These are phyloP conservation scores for Sabuloglossum arenarium DNA, from an alignment of 495 filamentous ascomycete genomes.

Conservation along the genomic window DNA sequence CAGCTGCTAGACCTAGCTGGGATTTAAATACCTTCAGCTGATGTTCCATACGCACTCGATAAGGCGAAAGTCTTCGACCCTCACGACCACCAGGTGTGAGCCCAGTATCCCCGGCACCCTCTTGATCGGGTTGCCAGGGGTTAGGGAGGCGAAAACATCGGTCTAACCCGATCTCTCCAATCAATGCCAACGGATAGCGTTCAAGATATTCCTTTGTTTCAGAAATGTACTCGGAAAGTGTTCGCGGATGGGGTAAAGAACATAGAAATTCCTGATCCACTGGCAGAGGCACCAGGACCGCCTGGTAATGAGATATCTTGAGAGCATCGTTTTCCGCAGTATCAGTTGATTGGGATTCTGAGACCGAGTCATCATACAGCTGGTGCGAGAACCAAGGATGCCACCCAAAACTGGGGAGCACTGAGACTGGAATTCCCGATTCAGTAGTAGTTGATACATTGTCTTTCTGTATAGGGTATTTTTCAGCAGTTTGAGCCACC, in stretches of 20 bases:
- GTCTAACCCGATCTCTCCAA: slow-evolving; percentile 84
- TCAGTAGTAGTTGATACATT: slow-evolving; percentile 9
- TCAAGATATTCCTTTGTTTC: slow-evolving; percentile 43
- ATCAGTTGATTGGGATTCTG: background rate
- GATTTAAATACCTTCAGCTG: slow-evolving; percentile 55
- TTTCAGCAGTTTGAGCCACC: slow-evolving; percentile 43
- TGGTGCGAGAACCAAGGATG: slow-evolving; percentile 97
- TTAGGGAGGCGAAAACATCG: slow-evolving; percentile 64
- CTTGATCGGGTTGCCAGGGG: slow-evolving; percentile 31
- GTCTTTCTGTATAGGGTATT: slow-evolving; percentile 14
- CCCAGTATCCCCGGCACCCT: slow-evolving; percentile 27
- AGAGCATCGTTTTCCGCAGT: background rate
- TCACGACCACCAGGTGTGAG: slow-evolving; percentile 69
- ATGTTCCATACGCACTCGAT: slow-evolving; percentile 58
- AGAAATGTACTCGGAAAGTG: slow-evolving; percentile 41
- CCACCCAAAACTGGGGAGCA: slow-evolving; percentile 89
- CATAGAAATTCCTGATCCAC: slow-evolving; percentile 40
- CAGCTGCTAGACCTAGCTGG: slow-evolving; percentile 71
- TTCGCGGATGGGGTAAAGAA: slow-evolving; percentile 46
- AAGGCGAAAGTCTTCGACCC: slow-evolving; percentile 48
- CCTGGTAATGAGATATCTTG: slow-evolving; percentile 49
- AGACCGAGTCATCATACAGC: slow-evolving; percentile 40
- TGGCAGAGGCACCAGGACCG: slow-evolving; percentile 39
- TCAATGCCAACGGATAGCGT: slow-evolving; percentile 42
- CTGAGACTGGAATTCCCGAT: background rate